Percentiles rank a stretch among this genome's conserved stretches.
phyloP scores from a whole-genome alignment of 148 eudicot species.

The Limonium bicolor region DNA sequence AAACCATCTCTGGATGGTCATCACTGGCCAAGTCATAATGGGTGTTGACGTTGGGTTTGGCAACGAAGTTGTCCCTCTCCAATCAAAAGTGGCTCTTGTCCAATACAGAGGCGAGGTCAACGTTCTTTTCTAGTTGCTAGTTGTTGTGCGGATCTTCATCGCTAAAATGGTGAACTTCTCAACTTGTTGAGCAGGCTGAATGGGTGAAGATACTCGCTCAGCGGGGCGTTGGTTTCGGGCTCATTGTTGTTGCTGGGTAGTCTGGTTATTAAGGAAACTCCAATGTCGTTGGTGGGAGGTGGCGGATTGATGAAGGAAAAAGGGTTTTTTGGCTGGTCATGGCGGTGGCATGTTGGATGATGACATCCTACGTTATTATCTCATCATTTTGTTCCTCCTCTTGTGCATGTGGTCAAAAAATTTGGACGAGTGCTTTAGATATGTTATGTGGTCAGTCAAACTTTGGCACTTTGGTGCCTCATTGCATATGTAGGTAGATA shows the following conservation, averaged over 20 bases:
- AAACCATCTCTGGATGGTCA: slow-evolving; percentile 29
- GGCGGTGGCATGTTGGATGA: too few species aligned
- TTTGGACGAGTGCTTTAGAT: too few species aligned
- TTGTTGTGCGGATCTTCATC: slow-evolving; percentile 46
- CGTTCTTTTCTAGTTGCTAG: slow-evolving; percentile 57
- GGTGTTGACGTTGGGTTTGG: slow-evolving; percentile 76
- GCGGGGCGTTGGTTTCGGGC: slow-evolving; percentile 35
- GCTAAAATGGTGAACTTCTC: slow-evolving; percentile 47
- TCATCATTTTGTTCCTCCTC: too few species aligned
- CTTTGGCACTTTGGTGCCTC: too few species aligned
- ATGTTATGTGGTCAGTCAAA: too few species aligned
- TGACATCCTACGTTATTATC: too few species aligned
- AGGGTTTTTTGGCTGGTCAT: too few species aligned
- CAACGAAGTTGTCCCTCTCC: slow-evolving; percentile 47
- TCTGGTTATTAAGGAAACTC: slow-evolving; percentile 36
- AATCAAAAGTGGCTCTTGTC: slow-evolving; percentile 51
- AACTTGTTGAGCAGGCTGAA: slow-evolving; percentile 24
- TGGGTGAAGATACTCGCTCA: slow-evolving; percentile 56
- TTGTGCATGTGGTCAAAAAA: too few species aligned
- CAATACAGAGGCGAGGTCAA: slow-evolving; percentile 56
- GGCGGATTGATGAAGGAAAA: too few species aligned
- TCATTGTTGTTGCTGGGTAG: slow-evolving; percentile 26
- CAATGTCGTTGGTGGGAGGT: slow-evolving; percentile 24
- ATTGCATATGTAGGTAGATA: too few species aligned
- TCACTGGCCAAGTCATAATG: slow-evolving; percentile 48